Evolutionary conservation across 495 filamentous ascomycete genomes (phyloP), one percentile per base, ranked within the genome.

Genomic region (Evernia prunastri): DNA sequence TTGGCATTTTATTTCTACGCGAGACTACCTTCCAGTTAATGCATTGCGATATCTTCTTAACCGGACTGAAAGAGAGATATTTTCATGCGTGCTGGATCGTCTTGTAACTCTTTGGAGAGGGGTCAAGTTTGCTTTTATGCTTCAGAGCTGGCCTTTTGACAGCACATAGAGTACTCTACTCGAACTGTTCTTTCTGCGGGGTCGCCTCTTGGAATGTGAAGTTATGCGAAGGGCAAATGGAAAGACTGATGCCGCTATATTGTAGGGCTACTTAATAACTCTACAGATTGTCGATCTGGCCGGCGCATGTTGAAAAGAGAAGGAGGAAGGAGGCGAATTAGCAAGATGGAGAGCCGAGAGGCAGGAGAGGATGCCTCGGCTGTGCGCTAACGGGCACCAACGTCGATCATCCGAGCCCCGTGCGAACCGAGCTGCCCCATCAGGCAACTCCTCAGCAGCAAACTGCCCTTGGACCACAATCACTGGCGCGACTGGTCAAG

Each of bases 271-370:
- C 36, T 7, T 7, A 37, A 37, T 37, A 49, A 12, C 10, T n/a
- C 0, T 1, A 8, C 27, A 0, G 49, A 45, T 33, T 35, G 60
- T 43, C 51, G 61, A 63, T 63, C 61, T 43, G 33, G 29, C 61
- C 51, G 53, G 61, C 17, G 53, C 49, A 63, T 33, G 37, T 43
- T 57, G 4, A 42, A 63, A 40, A 23, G 37, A 56, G 61, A 43
- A 56, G 61, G 61, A 63, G 61, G 37, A 35, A 35, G n/a, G 29
- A 51, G 27, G 18, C 17, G 23, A n/a, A 37, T 18, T 61, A 15
- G 47, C 40, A 51, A 49, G 31, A 33, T 62, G 4, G 31, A 5
- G n/a, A n/a, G 35, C 23, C 15, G 23, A 23, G 18, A 36, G 18
- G 13, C 25, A 37, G 29, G 36, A 37, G 25, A 10, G 29, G 53